phyloP scores from a whole-genome alignment of 371 early-diverging fungal species.

The Blakeslea trispora region DNA sequence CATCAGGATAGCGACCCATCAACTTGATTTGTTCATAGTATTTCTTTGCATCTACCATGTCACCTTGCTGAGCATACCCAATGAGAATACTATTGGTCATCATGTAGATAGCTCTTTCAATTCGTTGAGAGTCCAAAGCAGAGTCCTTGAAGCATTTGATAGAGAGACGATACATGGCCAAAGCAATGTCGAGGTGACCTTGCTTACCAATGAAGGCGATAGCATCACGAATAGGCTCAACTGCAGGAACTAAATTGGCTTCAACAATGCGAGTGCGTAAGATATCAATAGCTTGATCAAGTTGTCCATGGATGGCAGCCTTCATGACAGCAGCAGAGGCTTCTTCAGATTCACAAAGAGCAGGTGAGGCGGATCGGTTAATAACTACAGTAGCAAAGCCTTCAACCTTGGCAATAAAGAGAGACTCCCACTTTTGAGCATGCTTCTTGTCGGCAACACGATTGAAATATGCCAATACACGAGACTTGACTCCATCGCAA shows the following conservation, averaged over 20 bases:
- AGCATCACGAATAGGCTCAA: conserved; percentile 44
- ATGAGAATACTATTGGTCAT: conserved; percentile 58
- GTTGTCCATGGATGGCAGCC: conserved; percentile 27
- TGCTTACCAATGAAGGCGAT: conserved; percentile 44
- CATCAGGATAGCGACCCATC: conserved; percentile 48
- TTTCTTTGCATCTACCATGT: conserved; percentile 56
- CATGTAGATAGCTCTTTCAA: conserved; percentile 32
- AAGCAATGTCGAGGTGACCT: conserved; percentile 33
- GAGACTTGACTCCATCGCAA: conserved; percentile 9
- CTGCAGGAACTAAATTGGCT: conserved; percentile 26
- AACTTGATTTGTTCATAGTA: conserved; percentile 58
- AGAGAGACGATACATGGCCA: conserved; percentile 28
- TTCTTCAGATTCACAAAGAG: conserved; percentile 10
- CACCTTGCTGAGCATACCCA: conserved; percentile 57
- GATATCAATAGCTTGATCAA: conserved; percentile 23
- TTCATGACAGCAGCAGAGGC: conserved; percentile 30
- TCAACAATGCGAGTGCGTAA: conserved; percentile 28
- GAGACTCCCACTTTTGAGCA: conserved; percentile 27
- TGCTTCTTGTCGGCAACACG: conserved; percentile 16
- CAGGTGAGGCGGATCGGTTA: background rate
- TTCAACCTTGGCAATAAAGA: conserved; percentile 11
- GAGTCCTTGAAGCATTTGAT: conserved; percentile 82
- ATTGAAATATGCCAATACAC: conserved; percentile 16
- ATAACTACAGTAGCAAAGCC: conserved; percentile 11
- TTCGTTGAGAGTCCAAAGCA: conserved; percentile 40